Evolutionary conservation across 2,329 filamentous ascomycete genomes (phyloP).

Genomic region (Talaromyces sp.): DNA sequence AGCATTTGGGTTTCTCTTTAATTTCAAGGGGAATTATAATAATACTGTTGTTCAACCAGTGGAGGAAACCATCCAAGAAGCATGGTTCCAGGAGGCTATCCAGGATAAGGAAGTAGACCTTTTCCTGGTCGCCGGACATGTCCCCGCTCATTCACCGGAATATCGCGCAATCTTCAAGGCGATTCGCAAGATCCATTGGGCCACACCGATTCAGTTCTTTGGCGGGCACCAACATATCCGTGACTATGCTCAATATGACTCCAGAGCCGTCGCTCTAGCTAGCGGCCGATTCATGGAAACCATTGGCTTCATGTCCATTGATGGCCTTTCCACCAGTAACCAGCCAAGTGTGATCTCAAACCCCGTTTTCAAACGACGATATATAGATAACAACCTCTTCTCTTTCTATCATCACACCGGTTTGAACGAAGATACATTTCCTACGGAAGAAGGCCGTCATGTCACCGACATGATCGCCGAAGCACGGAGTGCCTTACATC

Average conservation of each 20-base stretch:
- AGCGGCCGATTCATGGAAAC: conserved; percentile 95
- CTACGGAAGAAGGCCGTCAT: conserved; percentile 72
- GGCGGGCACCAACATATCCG: conserved; percentile 89
- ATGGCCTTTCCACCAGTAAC: conserved; percentile 58
- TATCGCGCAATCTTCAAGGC: conserved; percentile 76
- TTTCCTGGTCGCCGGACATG: conserved; percentile 84
- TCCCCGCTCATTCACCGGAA: conserved; percentile 78
- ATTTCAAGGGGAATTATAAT: conserved; percentile 88
- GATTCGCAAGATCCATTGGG: conserved; percentile 75
- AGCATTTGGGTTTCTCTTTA: conserved; percentile 92
- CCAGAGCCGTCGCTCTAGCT: conserved; percentile 75
- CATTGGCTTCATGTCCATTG: conserved; percentile 87
- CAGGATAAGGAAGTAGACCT: conserved; percentile 78
- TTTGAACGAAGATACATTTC: conserved; percentile 71
- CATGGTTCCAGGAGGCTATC: conserved; percentile 88
- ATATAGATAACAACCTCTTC: conserved; percentile 91
- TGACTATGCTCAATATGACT: conserved; percentile 79
- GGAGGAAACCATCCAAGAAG: conserved; percentile 75
- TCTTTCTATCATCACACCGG: conserved; percentile 81
- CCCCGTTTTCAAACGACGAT: conserved; percentile 72
- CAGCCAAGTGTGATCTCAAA: conserved; percentile 30
- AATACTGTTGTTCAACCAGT: conserved; percentile 85
- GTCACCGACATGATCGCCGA: conserved; percentile 70
- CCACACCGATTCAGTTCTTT: conserved; percentile 87
- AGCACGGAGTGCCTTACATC: conserved; percentile 69